Base-by-base conservation (phyloP, 2,329 filamentous ascomycete species). In the Alternaria viburni region DNA sequence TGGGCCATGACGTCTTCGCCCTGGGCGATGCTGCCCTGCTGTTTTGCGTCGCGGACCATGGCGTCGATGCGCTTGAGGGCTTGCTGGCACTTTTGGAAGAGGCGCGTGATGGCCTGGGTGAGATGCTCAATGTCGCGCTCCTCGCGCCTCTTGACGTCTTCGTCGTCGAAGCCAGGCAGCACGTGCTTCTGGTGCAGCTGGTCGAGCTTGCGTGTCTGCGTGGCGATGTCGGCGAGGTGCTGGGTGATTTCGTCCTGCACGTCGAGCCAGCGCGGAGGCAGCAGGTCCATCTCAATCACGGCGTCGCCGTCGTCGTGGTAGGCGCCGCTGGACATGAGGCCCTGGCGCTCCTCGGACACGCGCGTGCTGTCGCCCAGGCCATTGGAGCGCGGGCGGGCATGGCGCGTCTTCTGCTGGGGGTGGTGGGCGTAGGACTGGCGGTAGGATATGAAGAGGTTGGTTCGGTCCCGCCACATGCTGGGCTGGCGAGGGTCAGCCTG, bases 401-500 rank as follows among this genome's bases (percentile, higher is more conserved):
- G 80, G 74, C 90, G 90, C 70, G 89, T 93, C 82, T 93, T 93
- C 83, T 96, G 94, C 65, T 90, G 88, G 57, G 96, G 96, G 80
- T 97, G 94, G 81, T 98, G 96, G 74, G 93, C 89, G 83, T 97
- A 98, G 75, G 95, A 98, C 84, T 99, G 96, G 77, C 96, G 94
- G 86, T 98, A 99, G 81, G 96, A 98, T 80, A 99, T 96, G 81
- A 96, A 99, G 80, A 99, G 91, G 81, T 98, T 99, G 74, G 96
- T 99, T 83, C 96, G 91, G 87, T 99, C 96, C 86, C 96, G 93
- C 94, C 94, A 99, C 93, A 97, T 97, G 84, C 87, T 74, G 71
- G 75, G 70, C 65, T 71, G 70, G 73, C 67, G 65, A 69, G 64
- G 32, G 54, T 62, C 66, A 65, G 68, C 28, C 25, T 41, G 59